Evolutionary conservation across 108 stramenopile species (phyloP), one percentile per base, ranked within the genome.

Genomic region (Cyclostephanos tholiformis): DNA sequence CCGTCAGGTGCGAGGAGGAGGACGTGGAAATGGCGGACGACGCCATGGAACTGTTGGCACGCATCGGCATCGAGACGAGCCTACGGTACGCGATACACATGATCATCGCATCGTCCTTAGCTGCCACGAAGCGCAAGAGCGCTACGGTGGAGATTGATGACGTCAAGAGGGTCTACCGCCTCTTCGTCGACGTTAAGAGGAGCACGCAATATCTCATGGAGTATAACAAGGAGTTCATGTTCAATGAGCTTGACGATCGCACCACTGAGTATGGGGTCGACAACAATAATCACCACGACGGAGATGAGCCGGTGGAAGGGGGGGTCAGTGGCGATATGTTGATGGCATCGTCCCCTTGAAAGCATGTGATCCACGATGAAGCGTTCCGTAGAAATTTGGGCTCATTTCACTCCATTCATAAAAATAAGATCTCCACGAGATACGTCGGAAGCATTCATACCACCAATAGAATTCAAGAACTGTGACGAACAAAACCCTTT

Each of bases 71-170:
- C 62, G 98, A 98, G 91, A 98, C 99, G 0, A 94, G 91, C 52
- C 86, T 99, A 65, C 97, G 98, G 13, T 99, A 99, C 76, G 98
- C 98, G 20, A 98, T 99, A 67, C 98, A 99, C 58, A 95, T 98
- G 96, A 98, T 99, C 71, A 99, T 95, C 71, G 90, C 95, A 6
- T 85, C 97, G 4, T 92, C 85, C 49, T 83, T 99, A 64, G 81
- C 84, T 11, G 95, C 97, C 17, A 74, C 84, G 48, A 98, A 98
- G 76, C 73, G 93, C 58, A 98, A 98, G 63, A 90, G 90, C 30
- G 75, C 87, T 8, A 75, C 90, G 71, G 98, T 99, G 48, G 92
- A 95, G 44, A 74, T 96, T 53, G 75, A 81, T 23, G 96, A 98
- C 75, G 85, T 97, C 64, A 93, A 96, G 77, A 79, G 88, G 48